Percentiles rank a stretch among this genome's conserved stretches.
Evolutionary conservation across 148 eudicot genomes (phyloP).

Genomic region (Selenicereus undatus): DNA sequence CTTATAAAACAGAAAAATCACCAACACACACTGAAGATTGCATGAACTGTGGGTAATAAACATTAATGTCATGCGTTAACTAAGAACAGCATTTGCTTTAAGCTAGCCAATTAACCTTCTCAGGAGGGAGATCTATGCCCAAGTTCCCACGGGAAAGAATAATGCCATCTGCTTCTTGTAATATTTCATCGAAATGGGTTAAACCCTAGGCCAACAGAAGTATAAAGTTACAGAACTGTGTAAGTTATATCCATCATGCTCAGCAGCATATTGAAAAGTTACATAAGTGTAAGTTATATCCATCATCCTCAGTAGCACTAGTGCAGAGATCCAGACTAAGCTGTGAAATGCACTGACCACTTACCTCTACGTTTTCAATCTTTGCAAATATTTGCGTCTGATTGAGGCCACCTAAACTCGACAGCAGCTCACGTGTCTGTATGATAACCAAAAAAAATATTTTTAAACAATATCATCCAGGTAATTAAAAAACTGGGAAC

Average conservation of each 20-base stretch:
- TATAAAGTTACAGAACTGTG: not conserved
- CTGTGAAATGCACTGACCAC: not conserved
- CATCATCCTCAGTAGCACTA: too few relatives aligned
- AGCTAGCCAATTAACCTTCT: constrained; percentile 57
- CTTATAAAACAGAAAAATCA: not conserved
- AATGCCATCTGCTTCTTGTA: constrained; percentile 94
- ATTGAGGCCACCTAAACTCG: constrained; percentile 73
- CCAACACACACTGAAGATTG: constrained; percentile 1
- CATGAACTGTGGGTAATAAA: not conserved
- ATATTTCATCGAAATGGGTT: constrained; percentile 90
- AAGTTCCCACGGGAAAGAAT: constrained; percentile 98
- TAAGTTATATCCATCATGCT: not conserved
- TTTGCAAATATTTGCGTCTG: constrained; percentile 93
- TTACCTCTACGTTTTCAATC: constrained; percentile 89
- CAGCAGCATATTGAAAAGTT: too few relatives aligned
- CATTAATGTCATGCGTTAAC: not conserved
- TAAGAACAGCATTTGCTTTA: not conserved
- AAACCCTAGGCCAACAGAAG: constrained; percentile 51
- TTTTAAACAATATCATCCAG: not conserved
- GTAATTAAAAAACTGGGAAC: not conserved
- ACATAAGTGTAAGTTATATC: not conserved
- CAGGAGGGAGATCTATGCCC: constrained; percentile 97
- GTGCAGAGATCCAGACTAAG: too few relatives aligned
- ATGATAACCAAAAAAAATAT: constrained; percentile 5
- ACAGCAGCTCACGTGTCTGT: constrained; percentile 74